A percentile compares a stretch with the other conserved stretches of the same genome.
These are phyloP conservation scores for Fistulifera solaris DNA, from an alignment of 108 stramenopile species.

Conservation along the genomic window DNA sequence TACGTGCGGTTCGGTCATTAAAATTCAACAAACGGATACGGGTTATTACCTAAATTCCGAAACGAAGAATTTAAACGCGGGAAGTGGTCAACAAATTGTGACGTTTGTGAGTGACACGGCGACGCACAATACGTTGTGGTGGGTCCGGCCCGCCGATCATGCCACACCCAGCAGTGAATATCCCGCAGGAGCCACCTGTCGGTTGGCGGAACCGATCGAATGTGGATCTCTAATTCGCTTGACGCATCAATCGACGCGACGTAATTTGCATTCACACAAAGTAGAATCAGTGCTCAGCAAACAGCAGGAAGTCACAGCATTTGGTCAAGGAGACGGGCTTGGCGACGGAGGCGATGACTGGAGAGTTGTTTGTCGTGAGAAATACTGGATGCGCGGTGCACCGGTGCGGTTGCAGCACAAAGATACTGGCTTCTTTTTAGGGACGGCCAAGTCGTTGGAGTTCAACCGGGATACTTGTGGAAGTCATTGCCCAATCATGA, in stretches of 20 bases:
- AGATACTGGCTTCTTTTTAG: conserved; percentile 49
- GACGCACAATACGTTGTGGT: conserved; percentile 54
- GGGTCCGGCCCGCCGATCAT: conserved; percentile 51
- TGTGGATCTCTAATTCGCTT: conserved; percentile 57
- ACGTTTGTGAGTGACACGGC: conserved; percentile 37
- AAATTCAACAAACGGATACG: conserved; percentile 57
- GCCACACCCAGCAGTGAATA: conserved; percentile 13
- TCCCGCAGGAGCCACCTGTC: conserved; percentile 9
- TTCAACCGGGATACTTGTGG: conserved; percentile 74
- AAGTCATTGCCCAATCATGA: conserved; percentile 72
- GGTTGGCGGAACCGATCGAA: conserved; percentile 34
- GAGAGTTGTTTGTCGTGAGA: conserved; percentile 42
- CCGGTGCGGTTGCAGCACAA: conserved; percentile 44
- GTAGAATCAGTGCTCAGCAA: conserved; percentile 43
- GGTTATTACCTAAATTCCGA: conserved; percentile 35
- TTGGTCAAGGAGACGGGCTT: conserved; percentile 57
- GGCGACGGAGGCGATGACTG: conserved; percentile 79
- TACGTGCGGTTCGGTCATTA: conserved; percentile 76
- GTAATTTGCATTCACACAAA: conserved; percentile 71
- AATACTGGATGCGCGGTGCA: conserved; percentile 49
- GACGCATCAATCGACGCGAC: conserved; percentile 47
- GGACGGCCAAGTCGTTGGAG: conserved; percentile 40
- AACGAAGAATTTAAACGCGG: conserved; percentile 31
- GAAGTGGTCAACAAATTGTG: conserved; percentile 78
- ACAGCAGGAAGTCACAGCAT: conserved; percentile 79